Conservation (phyloP, 805 yeast species). For the Saturnispora mendoncae region DNA sequence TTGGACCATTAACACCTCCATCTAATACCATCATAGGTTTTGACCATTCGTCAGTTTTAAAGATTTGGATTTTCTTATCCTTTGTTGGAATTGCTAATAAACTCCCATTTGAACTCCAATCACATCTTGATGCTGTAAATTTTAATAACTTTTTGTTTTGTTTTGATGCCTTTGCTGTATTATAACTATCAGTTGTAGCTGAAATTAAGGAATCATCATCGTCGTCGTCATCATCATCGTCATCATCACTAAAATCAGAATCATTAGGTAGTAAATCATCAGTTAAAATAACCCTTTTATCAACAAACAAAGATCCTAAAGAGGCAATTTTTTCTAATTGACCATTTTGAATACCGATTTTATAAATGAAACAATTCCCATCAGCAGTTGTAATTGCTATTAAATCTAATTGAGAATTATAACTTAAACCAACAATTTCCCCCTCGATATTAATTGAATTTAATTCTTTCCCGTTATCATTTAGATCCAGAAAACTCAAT, state of each 20-base stretch:
- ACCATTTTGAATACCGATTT: conserved; percentile 38
- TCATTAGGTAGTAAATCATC: conserved; percentile 17
- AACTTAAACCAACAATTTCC: conserved; percentile 48
- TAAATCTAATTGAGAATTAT: conserved; percentile 47
- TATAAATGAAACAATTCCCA: conserved; percentile 50
- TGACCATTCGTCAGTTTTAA: conserved; percentile 30
- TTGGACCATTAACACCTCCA: conserved; percentile 20
- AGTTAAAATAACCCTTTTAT: conserved; percentile 22
- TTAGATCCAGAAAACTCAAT: conserved; percentile 39
- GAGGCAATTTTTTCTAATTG: conserved; percentile 43
- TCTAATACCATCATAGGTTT: conserved; percentile 15
- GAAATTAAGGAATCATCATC: conserved; percentile 25
- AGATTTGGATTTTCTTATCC: conserved; percentile 38
- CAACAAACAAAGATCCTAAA: conserved; percentile 33
- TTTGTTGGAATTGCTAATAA: conserved; percentile 59
- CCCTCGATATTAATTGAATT: conserved; percentile 37
- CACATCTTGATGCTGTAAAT: conserved; percentile 38
- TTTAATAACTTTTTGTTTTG: conserved; percentile 28
- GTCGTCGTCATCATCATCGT: conserved; percentile 24
- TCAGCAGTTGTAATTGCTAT: conserved; percentile 49
- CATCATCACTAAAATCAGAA: conserved; percentile 33
- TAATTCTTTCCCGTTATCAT: conserved; percentile 24
- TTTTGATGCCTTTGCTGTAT: conserved; percentile 18
- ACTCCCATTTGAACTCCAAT: conserved; percentile 68
- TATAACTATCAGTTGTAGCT: conserved; percentile 13